Base-by-base conservation (phyloP, 805 yeast species). In the Zygosaccharomyces bisporus region DNA sequence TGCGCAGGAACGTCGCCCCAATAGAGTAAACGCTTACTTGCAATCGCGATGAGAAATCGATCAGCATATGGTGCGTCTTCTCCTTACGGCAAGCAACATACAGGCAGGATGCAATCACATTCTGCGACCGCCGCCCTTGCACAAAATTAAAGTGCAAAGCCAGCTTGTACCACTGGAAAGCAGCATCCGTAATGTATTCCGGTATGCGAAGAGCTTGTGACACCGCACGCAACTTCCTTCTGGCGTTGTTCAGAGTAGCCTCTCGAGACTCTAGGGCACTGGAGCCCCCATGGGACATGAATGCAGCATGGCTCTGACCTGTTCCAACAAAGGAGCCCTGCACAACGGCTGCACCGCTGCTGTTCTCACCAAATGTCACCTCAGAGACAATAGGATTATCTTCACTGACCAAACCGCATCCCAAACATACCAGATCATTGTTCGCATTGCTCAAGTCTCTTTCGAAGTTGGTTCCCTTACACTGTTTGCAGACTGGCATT, bases 331-430 rank as follows among this genome's bases (percentile, higher is more conserved):
- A 90, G 38, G 95, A 80, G 59, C 99, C 99, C 53, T 91, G 95
- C 1, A 93, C 96, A 40, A 86, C 80, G 27, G 99, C 96, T 10
- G 96, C 97, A 55, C 99, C 99, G 19, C 83, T 75, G 14, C 95
- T 75, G 2, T 90, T 76, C 59, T 95, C 99, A 34, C 95, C 93
- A 68, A 90, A 93, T 9, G 93, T 86, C 43, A 95, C 93, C 61
- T 93, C 99, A 6, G 95, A 81, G 8, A 95, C 98, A 53, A 93
- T 91, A 16, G 95, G 95, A 56, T 88, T 86, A 60, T 90, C 98
- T 52, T 88, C 95, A 46, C 77, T 76, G 23, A 93, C 97, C 16
- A 80, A 69, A 63, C 97, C 97, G 77, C 99, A 93, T 25, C 67
- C 62, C 31, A 74, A 71, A 71, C 99, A 93, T 9, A 88, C 82